phyloP scores from a whole-genome alignment of 2,329 filamentous ascomycete species.

The Ophiognomonia clavigignenti-juglandacearum region DNA sequence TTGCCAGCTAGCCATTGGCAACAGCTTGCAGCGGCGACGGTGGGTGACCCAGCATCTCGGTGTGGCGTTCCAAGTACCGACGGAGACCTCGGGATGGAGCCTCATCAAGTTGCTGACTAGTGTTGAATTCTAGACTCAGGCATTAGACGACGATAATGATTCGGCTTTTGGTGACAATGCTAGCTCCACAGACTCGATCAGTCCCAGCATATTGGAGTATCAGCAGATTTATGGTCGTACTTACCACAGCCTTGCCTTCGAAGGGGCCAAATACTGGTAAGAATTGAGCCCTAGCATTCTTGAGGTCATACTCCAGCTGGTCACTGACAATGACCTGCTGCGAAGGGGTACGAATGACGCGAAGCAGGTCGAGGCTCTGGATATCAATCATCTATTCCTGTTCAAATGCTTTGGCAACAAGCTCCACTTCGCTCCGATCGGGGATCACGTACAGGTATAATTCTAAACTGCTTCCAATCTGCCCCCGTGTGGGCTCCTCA shows the following conservation, averaged over 20 bases:
- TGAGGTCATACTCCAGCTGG: too few relatives aligned
- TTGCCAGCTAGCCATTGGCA: slow-evolving; percentile 15
- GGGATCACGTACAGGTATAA: slow-evolving; percentile 16
- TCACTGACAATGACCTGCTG: neutral
- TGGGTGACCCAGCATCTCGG: slow-evolving; percentile 5
- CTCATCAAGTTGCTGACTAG: neutral
- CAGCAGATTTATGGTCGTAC: slow-evolving; percentile 15
- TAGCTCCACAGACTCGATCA: slow-evolving; percentile 13
- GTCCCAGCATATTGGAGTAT: slow-evolving; percentile 15
- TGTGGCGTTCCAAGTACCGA: neutral
- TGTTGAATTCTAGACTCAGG: neutral
- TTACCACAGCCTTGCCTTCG: slow-evolving; percentile 14
- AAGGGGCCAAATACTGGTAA: slow-evolving; percentile 15
- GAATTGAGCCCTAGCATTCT: too few relatives aligned
- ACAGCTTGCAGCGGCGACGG: slow-evolving; percentile 12
- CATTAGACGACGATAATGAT: slow-evolving; percentile 12
- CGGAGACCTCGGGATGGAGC: neutral
- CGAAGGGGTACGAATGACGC: slow-evolving; percentile 26
- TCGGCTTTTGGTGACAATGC: slow-evolving; percentile 15
- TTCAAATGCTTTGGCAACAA: slow-evolving; percentile 21
- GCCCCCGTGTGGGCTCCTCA: neutral
- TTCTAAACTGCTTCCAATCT: neutral
- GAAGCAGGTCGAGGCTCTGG: slow-evolving; percentile 26
- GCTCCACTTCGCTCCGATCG: slow-evolving; percentile 22
- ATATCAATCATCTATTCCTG: slow-evolving; percentile 25